Percentiles rank a stretch among this genome's conserved stretches.
Evolutionary conservation across 2,329 filamentous ascomycete genomes (phyloP).

Genomic region (Alternaria arbusti): DNA sequence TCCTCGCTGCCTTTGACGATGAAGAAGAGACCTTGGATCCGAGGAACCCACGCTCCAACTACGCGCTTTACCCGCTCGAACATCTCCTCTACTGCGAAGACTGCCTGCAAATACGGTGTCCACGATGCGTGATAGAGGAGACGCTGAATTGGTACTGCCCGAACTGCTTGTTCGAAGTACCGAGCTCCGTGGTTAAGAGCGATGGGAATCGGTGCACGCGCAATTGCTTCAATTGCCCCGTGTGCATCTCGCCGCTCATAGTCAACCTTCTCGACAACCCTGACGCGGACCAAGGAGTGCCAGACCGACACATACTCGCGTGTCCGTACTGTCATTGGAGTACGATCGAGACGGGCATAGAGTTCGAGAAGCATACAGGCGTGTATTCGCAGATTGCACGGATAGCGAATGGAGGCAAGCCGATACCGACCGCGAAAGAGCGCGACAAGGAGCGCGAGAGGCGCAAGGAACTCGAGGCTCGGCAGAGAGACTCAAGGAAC

Average conservation of each 20-base stretch:
- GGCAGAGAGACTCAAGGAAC: slow-evolving; percentile 25
- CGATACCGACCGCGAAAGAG: slow-evolving; percentile 50
- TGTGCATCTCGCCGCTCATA: slow-evolving; percentile 81
- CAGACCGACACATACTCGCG: slow-evolving; percentile 75
- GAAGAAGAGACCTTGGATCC: slow-evolving; percentile 87
- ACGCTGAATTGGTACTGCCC: slow-evolving; percentile 96
- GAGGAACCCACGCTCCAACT: slow-evolving; percentile 81
- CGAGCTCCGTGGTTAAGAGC: slow-evolving; percentile 87
- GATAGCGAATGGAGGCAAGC: slow-evolving; percentile 61
- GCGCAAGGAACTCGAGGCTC: slow-evolving; percentile 36
- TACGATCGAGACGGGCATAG: slow-evolving; percentile 85
- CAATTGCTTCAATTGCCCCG: slow-evolving; percentile 93
- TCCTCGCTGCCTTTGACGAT: slow-evolving; percentile 61
- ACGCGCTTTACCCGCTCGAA: slow-evolving; percentile 90
- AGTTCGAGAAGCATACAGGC: slow-evolving; percentile 87
- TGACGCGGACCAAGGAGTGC: slow-evolving; percentile 25
- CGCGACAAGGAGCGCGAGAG: slow-evolving; percentile 49
- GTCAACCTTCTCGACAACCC: slow-evolving; percentile 72
- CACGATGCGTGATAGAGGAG: slow-evolving; percentile 89
- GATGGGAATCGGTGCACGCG: slow-evolving; percentile 95
- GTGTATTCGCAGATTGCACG: slow-evolving; percentile 81
- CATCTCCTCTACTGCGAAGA: slow-evolving; percentile 96
- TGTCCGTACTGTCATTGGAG: slow-evolving; percentile 96
- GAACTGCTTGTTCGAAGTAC: slow-evolving; percentile 93
- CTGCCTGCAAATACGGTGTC: slow-evolving; percentile 94